Evolutionary conservation across 2,329 filamentous ascomycete genomes (phyloP).

Genomic region (Talaromyces funiculosus): DNA sequence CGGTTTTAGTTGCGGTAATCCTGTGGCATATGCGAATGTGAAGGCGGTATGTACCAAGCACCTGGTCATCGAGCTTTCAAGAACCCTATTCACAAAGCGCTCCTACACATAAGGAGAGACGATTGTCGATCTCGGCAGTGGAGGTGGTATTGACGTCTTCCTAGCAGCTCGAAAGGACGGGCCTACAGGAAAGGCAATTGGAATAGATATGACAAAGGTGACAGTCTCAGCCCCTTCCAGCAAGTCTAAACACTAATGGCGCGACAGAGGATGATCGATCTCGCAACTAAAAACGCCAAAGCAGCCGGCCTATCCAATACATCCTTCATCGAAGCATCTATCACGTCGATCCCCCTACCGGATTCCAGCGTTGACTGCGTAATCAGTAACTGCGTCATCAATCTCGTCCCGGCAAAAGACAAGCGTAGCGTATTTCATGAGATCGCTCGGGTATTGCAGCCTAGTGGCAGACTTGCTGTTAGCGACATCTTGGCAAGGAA

Average conservation of each 20-base stretch:
- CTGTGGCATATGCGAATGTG: conserved; percentile 45
- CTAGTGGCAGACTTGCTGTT: conserved; percentile 54
- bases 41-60: conserved; percentile 36
- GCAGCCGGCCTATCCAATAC: conserved; percentile 41
- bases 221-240: background rate
- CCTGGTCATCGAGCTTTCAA: background rate
- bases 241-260: background rate
- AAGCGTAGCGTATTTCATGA: conserved; percentile 53
- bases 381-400: conserved; percentile 60
- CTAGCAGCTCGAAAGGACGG: conserved; percentile 50
- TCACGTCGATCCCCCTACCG: conserved; percentile 47
- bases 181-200: conserved; percentile 45
- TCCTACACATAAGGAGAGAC: conserved; percentile 58
- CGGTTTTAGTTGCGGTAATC: conserved; percentile 52
- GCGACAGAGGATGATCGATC: conserved; percentile 50
- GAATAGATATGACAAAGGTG: conserved; percentile 57
- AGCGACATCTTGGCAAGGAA: conserved; percentile 55
- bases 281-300: conserved; percentile 43
- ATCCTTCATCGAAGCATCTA: conserved; percentile 47
- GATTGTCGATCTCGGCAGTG: conserved; percentile 53
- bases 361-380: conserved; percentile 48
- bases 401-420: conserved; percentile 50
- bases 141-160: conserved; percentile 56
- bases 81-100: background rate
- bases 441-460: conserved; percentile 53